Evolutionary conservation across 2,329 filamentous ascomycete genomes (phyloP), one percentile per base, ranked within the genome.

Genomic region (Orbilia quercus): DNA sequence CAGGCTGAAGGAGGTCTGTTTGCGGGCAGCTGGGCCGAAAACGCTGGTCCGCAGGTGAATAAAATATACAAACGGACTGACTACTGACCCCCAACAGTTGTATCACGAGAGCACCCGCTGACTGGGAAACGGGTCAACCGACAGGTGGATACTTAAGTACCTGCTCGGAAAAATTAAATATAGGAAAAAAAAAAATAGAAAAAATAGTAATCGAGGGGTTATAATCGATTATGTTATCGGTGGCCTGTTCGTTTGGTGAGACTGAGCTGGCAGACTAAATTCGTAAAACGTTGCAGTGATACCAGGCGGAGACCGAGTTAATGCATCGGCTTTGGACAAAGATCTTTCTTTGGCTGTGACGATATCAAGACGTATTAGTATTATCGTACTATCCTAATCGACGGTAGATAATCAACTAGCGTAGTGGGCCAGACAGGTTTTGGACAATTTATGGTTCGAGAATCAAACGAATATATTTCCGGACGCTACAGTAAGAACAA

Each of bases 21-120:
- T 71, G 66, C 67, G 59, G 64, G 64, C 54, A 55, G 55, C 64
- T 54, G 64, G 51, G 51, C 67, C 67, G 67, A 53, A 59, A 58
- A 53, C 67, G 59, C 66, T 63, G 25, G 40, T 12, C n/a, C 2
- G 53, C 38, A 57, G 53, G 38, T 2, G 23, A 50, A 48, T 16
- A 28, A 31, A 12, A 25, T 40, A 36, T 5, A 36, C 12, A 4
- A 63, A 20, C 40, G 11, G 38, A 2, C 3, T 3, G 22, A 51
- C 22, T 7, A 64, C 14, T 28, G 18, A 45, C 54, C 58, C 58
- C 53, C 53, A 64, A 57, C 60, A 20, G 38, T 45, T 65, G 67
- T 45, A 72, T 72, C 67, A 72, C 59, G 67, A 72, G 67, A 72
- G 67, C 67, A 72, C 59, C 66, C 48, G 64, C 58, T 64, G 66